Conservation (phyloP, 2,329 filamentous ascomycete species). For the Fusarium pseudograminearum region DNA sequence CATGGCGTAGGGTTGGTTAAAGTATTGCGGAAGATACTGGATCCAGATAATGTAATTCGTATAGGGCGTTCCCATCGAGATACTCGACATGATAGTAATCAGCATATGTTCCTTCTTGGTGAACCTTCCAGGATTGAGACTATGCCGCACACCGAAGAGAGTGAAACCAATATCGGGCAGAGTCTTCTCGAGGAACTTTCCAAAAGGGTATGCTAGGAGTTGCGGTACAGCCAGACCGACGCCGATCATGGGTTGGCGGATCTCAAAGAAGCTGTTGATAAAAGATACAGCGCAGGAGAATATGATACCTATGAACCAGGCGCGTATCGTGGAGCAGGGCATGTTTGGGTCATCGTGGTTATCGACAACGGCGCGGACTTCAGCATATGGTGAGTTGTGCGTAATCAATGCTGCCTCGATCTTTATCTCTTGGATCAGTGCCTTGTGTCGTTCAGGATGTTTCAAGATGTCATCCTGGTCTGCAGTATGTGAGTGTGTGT, state of each 20-base stretch:
- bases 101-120: conserved; percentile 72
- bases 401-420: conserved; percentile 64
- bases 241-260: conserved; percentile 66
- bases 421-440: conserved; percentile 63
- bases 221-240: conserved; percentile 68
- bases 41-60: conserved; percentile 64
- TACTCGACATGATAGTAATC: conserved; percentile 71
- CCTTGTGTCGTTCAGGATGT: conserved; percentile 54
- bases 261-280: conserved; percentile 68
- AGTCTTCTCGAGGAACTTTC: conserved; percentile 61
- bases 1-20: conserved; percentile 63
- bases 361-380: conserved; percentile 66
- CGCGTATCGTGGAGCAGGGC: conserved; percentile 67
- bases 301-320: conserved; percentile 64
- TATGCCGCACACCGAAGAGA: conserved; percentile 60
- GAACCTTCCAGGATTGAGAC: conserved; percentile 67
- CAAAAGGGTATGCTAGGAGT: conserved; percentile 66
- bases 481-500: conserved; percentile 22
- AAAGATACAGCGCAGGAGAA: conserved; percentile 63
- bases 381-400: conserved; percentile 66
- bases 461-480: conserved; percentile 50
- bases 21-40: conserved; percentile 62
- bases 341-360: conserved; percentile 63
- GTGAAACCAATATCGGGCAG: conserved; percentile 64
- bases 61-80: conserved; percentile 62